Evolutionary conservation across 257 asterid genomes (phyloP), one percentile per base, ranked within the genome.

Genomic region (Verbascum thapsus): DNA sequence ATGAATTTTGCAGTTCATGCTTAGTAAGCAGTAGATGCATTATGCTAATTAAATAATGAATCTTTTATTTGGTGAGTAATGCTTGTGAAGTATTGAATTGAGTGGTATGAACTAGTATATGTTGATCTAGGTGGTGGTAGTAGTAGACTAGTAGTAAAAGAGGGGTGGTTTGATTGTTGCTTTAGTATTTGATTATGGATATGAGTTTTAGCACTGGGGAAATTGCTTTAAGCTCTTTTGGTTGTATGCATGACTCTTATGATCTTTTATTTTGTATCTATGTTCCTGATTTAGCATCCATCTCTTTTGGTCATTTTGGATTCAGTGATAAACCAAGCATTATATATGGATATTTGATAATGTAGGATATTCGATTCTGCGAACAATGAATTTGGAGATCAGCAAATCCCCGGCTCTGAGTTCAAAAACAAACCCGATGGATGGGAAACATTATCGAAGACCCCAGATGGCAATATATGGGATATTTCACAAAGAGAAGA

Each of bases 401-500:
- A 83, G 6, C 72, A 77, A 38, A 41, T 53, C 11, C 12, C 81
- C 1, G 72, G 66, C 50, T 69, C 76, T 2, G 95, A 91, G 79
- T 74, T 86, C 15, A 91, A 86, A 62, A 88, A 83, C 73, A 91
- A 78, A 52, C 96, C 98, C 6, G 95, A 91, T 66, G 96, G 98
- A 15, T 91, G 98, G 96, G 98, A 88, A 78, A 80, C 95, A 12
- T 86, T 82, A 6, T 79, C 90, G 5, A 88, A 82, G 76, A 42
- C 69, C 44, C 81, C 80, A 13, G 94, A 87, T 52, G 95, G 94
- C 47, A 92, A 74, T 67, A 67, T 92, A 48, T 92, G 99, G 99
- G 96, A 89, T 77, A 85, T 92, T 83, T 82, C 96, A 40, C 96
- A 85, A 67, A 84, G 97, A 71, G 99, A 92, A 76, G 96, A 92